Percentiles rank a stretch among this genome's conserved stretches.
Evolutionary conservation across 495 filamentous ascomycete genomes (phyloP).

Genomic region (Neurospora tetrasperma): DNA sequence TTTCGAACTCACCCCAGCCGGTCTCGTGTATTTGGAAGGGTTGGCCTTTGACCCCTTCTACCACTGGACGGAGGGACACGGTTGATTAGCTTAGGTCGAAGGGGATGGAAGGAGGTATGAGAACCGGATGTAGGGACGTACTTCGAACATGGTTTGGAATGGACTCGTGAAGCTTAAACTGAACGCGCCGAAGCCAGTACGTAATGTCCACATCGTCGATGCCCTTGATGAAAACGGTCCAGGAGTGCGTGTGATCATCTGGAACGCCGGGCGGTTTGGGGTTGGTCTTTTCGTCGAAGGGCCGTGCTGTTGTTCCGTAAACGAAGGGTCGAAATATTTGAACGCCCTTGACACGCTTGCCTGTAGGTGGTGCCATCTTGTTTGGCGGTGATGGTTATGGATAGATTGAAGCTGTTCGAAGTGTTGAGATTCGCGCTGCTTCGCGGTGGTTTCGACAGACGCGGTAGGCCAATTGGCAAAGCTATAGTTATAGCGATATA

Average conservation of each 20-base stretch:
- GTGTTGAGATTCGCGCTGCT: not conserved
- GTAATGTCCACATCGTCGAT: slow-evolving; percentile 79
- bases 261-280: slow-evolving; percentile 56
- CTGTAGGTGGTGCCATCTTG: slow-evolving; percentile 43
- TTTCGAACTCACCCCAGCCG: slow-evolving; percentile 96
- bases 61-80: slow-evolving; percentile 12
- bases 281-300: slow-evolving; percentile 52
- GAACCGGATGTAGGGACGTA: slow-evolving; percentile 13
- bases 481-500: not conserved
- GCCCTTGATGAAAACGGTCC: slow-evolving; percentile 85
- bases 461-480: not conserved
- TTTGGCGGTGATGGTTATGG: not conserved
- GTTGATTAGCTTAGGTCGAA: not conserved
- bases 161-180: slow-evolving; percentile 95
- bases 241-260: slow-evolving; percentile 86
- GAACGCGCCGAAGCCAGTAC: slow-evolving; percentile 92
- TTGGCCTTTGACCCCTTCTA: slow-evolving; percentile 53
- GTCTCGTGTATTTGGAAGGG: slow-evolving; percentile 86
- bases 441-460: not conserved
- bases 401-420: not conserved
- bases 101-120: not conserved
- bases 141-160: slow-evolving; percentile 79
- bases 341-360: slow-evolving; percentile 54
- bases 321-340: slow-evolving; percentile 72
- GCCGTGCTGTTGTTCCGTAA: slow-evolving; percentile 67